Evolutionary conservation across 139 green algal genomes (phyloP).

Genomic region (Gonium pectorale): DNA sequence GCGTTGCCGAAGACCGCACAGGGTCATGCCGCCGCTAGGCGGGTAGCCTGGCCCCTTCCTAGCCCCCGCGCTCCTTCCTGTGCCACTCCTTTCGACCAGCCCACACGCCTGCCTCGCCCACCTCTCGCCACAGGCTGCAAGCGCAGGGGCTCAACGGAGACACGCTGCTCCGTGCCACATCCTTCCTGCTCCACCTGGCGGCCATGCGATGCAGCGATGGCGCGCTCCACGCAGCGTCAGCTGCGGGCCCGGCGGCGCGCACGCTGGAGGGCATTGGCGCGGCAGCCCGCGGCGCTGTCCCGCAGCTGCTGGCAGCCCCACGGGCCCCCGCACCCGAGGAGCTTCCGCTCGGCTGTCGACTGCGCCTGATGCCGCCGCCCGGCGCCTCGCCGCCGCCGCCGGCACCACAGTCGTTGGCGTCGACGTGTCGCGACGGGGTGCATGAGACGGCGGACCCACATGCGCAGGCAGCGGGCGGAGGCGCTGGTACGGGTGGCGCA

Average conservation of each 20-base stretch:
- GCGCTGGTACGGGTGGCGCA: not conserved
- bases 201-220: not conserved
- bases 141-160: not conserved
- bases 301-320: not conserved
- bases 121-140: not conserved
- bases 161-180: not conserved
- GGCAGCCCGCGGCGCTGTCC: not conserved
- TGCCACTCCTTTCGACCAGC: not conserved
- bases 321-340: not conserved
- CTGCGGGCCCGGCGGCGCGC: not conserved
- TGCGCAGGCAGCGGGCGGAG: not conserved
- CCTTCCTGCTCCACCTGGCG: conserved; percentile 11
- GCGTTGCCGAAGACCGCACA: not conserved
- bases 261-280: not conserved
- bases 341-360: not conserved
- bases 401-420: not conserved
- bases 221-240: not conserved
- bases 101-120: no score
- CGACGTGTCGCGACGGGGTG: not conserved
- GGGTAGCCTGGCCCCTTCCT: not conserved
- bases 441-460: not conserved
- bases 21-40: not conserved
- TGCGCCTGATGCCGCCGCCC: conserved; percentile 9
- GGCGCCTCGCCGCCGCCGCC: not conserved
- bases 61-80: no score